Base-by-base conservation (phyloP, 495 filamentous ascomycete genomes). In the Aspergillus bridgeri region DNA sequence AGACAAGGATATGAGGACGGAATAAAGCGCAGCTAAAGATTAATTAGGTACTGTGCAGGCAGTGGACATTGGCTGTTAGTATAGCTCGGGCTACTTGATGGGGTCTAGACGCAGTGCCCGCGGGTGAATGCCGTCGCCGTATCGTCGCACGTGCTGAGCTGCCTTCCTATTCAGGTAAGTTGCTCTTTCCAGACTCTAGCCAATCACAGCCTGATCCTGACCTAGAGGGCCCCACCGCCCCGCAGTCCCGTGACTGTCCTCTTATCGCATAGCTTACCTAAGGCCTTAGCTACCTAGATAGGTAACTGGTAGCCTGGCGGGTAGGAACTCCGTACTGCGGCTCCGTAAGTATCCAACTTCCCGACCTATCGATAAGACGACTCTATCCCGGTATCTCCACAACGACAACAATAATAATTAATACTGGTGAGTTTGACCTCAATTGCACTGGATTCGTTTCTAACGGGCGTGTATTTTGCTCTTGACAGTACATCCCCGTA, bases 121-220 rank as follows among this genome's bases (percentile, higher is more conserved):
- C 15, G 17, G 6, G 20, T 46, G 23, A 24, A 54, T 54, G 42
- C 23, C 45, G 45, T 53, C 52, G 42, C n/a, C 51, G 29, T 23
- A 51, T 58, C 51, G 44, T 43, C 53, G 58, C 61, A 57, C 61
- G 58, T 60, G 57, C 57, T 54, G 20, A 51, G 17, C 38, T 38
- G 13, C 50, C 50, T 52, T 42, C 50, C 50, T 6, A 7, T 2
- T 43, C 24, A 11, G 20, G 50, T 43, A 52, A 52, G 20, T 29
- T 52, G 17, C 33, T 42, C 50, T 15, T 33, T 13, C 45, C 50
- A 29, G 13, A 3, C 0, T 15, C 42, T 1, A 23, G 6, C 50
- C 21, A 54, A 22, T 52, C 33, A 22, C 29, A 42, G 21, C 3
- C 0, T 0, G 9, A 9, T 3, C 33, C 13, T 38, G 33, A 38